phyloP scores from a whole-genome alignment of 164 flowering plant species.

The Litsea cubeba region DNA sequence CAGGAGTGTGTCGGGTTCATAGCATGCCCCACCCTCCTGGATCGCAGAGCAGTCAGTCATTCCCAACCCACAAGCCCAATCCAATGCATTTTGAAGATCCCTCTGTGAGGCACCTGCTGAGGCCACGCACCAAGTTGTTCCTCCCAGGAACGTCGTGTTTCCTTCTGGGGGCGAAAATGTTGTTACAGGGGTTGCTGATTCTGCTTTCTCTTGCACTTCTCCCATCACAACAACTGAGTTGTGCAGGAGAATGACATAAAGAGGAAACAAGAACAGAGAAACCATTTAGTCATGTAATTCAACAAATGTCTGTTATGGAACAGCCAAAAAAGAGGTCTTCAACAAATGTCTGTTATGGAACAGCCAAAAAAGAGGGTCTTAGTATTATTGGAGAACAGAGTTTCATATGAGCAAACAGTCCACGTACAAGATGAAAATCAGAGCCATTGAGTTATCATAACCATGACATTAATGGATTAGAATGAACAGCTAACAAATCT shows the following conservation, averaged over 20 bases:
- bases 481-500: no score
- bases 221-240: conserved; percentile 17
- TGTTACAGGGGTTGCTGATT: conserved; percentile 36
- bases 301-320: no score
- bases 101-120: conserved; percentile 44
- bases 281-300: no score
- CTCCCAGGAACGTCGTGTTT: conserved; percentile 79
- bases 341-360: no score
- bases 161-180: conserved; percentile 83
- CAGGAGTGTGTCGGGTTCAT: conserved; percentile 62
- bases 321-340: no score
- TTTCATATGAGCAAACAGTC: no score
- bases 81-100: conserved; percentile 75
- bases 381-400: no score
- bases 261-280: not conserved
- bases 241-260: not conserved
- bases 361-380: no score
- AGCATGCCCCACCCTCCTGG: conserved; percentile 56
- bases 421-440: no score
- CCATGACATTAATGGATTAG: no score
- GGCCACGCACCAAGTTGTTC: conserved; percentile 91
- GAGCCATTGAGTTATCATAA: no score
- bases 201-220: conserved; percentile 48
- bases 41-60: conserved; percentile 58
- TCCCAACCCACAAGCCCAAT: conserved; percentile 93